A percentile compares a stretch with the other conserved stretches of the same genome.
Conservation (phyloP, 768 basidiomycete species). For the Lyophyllum decastes region DNA sequence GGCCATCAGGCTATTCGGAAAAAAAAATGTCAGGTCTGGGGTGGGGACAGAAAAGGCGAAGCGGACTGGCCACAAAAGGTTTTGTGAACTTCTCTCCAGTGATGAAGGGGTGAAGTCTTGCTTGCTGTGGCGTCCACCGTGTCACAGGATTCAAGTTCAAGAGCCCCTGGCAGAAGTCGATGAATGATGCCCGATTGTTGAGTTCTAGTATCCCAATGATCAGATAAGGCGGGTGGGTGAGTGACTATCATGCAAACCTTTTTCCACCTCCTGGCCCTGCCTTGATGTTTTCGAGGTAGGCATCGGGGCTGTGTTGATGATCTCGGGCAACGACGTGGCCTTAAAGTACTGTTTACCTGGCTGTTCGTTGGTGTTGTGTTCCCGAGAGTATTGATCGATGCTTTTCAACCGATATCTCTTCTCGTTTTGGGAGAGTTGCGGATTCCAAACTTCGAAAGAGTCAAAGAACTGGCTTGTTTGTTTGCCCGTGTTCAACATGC, state of each 20-base stretch:
- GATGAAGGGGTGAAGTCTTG: constrained; percentile 94
- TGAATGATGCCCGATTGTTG: constrained; percentile 91
- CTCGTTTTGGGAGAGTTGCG: constrained; percentile 70
- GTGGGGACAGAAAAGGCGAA: constrained; percentile 8
- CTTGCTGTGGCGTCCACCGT: constrained; percentile 97
- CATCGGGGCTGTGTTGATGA: constrained; percentile 96
- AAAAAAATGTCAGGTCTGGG: neutral
- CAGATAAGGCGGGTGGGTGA: constrained; percentile 1
- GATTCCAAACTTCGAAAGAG: constrained; percentile 56
- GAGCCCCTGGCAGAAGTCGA: constrained; percentile 95
- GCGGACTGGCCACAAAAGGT: constrained; percentile 69
- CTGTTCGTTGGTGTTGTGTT: constrained; percentile 95
- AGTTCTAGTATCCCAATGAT: constrained; percentile 60
- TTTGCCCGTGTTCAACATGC: constrained; percentile 96
- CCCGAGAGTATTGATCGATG: constrained; percentile 92
- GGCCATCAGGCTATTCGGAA: constrained; percentile 51
- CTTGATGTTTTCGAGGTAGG: constrained; percentile 78
- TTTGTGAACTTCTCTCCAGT: constrained; percentile 95
- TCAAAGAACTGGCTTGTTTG: constrained; percentile 95
- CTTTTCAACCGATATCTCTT: constrained; percentile 88
- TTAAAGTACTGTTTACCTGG: constrained; percentile 99
- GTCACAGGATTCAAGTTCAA: constrained; percentile 93
- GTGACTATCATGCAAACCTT: constrained; percentile 54
- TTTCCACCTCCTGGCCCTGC: constrained; percentile 83
- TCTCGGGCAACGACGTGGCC: constrained; percentile 89